Evolutionary conservation across 2,329 filamentous ascomycete species (phyloP).

Genomic region (Sordariomycetes sp.): DNA sequence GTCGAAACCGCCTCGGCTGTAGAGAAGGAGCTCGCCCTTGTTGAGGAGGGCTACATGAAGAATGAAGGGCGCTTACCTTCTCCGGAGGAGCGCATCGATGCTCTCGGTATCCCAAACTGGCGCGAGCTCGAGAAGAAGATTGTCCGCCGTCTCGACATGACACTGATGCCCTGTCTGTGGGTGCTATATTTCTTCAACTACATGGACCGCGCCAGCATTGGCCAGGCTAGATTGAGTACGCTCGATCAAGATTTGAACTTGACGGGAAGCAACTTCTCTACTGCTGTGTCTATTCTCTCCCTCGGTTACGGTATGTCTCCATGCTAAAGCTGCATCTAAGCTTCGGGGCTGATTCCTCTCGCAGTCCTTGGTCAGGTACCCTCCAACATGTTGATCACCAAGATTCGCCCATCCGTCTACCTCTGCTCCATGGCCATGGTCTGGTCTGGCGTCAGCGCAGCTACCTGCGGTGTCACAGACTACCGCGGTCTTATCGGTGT

Average conservation of each 20-base stretch:
- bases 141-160: conserved; percentile 10
- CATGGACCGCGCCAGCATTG: conserved; percentile 10
- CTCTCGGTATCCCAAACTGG: conserved; percentile 11
- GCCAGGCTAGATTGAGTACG: conserved; percentile 9
- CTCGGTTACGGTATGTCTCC: conserved; percentile 7
- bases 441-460: conserved; percentile 13
- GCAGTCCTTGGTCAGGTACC: conserved; percentile 9
- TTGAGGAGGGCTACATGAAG: conserved; percentile 38
- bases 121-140: conserved; percentile 10
- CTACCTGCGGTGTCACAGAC: conserved; percentile 8
- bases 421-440: conserved; percentile 10
- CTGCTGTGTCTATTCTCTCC: conserved; percentile 10
- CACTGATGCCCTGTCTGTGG: conserved; percentile 11
- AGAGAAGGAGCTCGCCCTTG: conserved; percentile 8
- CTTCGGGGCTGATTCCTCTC: background rate
- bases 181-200: conserved; percentile 12
- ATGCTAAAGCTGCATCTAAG: background rate
- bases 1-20: no score
- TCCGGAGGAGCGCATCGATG: conserved; percentile 10
- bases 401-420: conserved; percentile 10
- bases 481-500: conserved; percentile 7
- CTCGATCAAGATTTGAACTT: conserved; percentile 10
- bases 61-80: conserved; percentile 3
- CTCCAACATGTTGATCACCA: conserved; percentile 6
- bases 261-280: conserved; percentile 9